Evolutionary conservation across 345 rosid genomes (phyloP), one percentile per base, ranked within the genome.

Genomic region (Populus alba): DNA sequence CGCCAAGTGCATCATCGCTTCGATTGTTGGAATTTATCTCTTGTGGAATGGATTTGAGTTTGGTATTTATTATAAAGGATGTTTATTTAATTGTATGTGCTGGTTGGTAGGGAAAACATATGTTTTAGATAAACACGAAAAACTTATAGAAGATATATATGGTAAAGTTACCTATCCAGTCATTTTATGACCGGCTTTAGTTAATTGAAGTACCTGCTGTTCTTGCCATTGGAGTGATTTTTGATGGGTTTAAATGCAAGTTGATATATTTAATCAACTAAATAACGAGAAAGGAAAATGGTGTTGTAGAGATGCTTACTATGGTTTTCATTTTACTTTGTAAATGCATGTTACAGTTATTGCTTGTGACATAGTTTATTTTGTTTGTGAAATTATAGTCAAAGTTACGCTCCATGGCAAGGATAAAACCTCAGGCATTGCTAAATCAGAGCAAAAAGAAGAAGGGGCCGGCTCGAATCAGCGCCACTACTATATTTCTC

Each of bases 371-470:
- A 13, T 33, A 3, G 17, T 59, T 57, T 18, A 12, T 72, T 17
- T 13, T 75, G 37, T 35, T 61, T 43, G 68, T 39, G 35, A 18
- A 62, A 43, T 29, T 2, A 22, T 55, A 77, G 61, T 59, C 61
- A 57, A 69, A 66, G 70, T 51, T 72, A 5, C 41, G 49, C 57
- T 78, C 38, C 49, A 93, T 93, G 97, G 97, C 97, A 43, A 90
- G 92, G 81, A 93, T 93, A 73, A 91, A 91, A 75, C 97, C 97
- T 70, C 97, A 90, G 82, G 90, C 96, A 74, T 85, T 93, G 70
- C 79, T 93, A 47, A 83, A 85, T 80, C 96, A 91, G 83, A 93
- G 96, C 87, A 93, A 91, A 87, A 91, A 83, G 91, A 93, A 93
- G 89, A 91, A 90, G 81, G 88, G 81, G 57, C 94, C 93, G 0